Evolutionary conservation across 352 stramenopile species (phyloP).

Genomic region (Pythium monospermum): DNA sequence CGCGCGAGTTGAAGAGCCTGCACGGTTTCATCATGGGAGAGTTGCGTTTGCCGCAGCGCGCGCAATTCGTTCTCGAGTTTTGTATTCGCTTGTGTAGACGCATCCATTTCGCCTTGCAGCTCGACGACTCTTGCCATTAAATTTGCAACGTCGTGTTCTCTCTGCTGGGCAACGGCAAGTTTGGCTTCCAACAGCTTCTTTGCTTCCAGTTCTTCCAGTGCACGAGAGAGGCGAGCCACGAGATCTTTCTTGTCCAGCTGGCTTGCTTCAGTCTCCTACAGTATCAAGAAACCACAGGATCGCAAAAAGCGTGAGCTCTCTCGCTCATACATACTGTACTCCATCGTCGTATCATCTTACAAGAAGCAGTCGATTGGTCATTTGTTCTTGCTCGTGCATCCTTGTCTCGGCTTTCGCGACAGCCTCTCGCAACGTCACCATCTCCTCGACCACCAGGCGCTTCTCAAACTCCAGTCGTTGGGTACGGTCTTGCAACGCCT

Average conservation of each 20-base stretch:
- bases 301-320: neutral
- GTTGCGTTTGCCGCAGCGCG: conserved; percentile 24
- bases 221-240: neutral
- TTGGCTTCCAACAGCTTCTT: conserved; percentile 9
- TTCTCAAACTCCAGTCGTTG: conserved; percentile 30
- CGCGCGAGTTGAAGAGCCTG: conserved; percentile 60
- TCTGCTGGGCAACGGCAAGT: conserved; percentile 15
- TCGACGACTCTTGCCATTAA: conserved; percentile 42
- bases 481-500: conserved; percentile 32
- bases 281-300: neutral
- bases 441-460: conserved; percentile 9
- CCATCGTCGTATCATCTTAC: too few relatives aligned
- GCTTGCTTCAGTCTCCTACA: conserved; percentile 20
- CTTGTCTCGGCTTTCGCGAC: conserved; percentile 15
- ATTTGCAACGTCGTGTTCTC: conserved; percentile 40
- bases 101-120: conserved; percentile 30
- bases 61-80: conserved; percentile 29
- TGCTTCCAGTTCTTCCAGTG: conserved; percentile 8
- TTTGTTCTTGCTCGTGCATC: conserved; percentile 40
- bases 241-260: conserved; percentile 14
- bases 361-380: conserved; percentile 33
- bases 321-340: too few relatives aligned
- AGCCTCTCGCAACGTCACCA: conserved; percentile 9
- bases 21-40: conserved; percentile 74
- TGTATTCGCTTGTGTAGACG: conserved; percentile 18